Percentiles rank a stretch among this genome's conserved stretches.
Conservation (phyloP, 2,329 filamentous ascomycete species). For the Tympanopsis confertula region DNA sequence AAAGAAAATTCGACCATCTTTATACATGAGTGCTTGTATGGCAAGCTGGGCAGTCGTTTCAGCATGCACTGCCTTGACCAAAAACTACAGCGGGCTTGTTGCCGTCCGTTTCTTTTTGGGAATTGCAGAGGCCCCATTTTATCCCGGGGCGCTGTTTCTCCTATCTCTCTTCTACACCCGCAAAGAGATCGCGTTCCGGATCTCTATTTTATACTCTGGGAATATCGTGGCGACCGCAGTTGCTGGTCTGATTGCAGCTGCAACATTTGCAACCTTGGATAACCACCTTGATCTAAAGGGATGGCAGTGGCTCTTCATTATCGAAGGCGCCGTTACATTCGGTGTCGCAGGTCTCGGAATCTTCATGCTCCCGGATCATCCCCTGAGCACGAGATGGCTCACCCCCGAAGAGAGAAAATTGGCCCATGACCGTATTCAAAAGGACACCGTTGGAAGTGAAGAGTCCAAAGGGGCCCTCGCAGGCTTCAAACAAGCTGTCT, state of each 20-base stretch:
- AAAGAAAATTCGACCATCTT: conserved; percentile 18
- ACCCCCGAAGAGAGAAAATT: conserved; percentile 23
- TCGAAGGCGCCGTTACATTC: conserved; percentile 22
- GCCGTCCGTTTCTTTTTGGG: conserved; percentile 28
- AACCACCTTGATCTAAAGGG: conserved; percentile 9
- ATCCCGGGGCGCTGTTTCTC: conserved; percentile 25
- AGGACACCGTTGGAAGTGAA: too few relatives aligned
- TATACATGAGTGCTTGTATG: conserved; percentile 19
- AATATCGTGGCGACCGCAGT: conserved; percentile 22
- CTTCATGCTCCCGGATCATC: conserved; percentile 22
- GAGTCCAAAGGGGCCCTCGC: too few relatives aligned
- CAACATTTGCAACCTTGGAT: conserved; percentile 17
- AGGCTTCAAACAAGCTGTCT: too few relatives aligned
- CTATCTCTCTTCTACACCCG: conserved; percentile 42
- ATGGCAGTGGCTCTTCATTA: conserved; percentile 17
- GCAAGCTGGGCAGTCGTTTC: conserved; percentile 27
- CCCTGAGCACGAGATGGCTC: conserved; percentile 22
- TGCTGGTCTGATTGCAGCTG: conserved; percentile 29
- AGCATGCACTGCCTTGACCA: conserved; percentile 25
- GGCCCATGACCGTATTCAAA: conserved; percentile 25
- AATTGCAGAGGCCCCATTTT: conserved; percentile 26
- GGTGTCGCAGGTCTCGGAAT: conserved; percentile 17
- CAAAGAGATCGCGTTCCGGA: conserved; percentile 29
- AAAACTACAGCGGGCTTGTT: conserved; percentile 27
- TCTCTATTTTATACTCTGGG: conserved; percentile 31